A percentile compares a stretch with the other conserved stretches of the same genome.
Evolutionary conservation across 1,284 basidiomycete genomes (phyloP).

Genomic region (Agroathelia rolfsii): DNA sequence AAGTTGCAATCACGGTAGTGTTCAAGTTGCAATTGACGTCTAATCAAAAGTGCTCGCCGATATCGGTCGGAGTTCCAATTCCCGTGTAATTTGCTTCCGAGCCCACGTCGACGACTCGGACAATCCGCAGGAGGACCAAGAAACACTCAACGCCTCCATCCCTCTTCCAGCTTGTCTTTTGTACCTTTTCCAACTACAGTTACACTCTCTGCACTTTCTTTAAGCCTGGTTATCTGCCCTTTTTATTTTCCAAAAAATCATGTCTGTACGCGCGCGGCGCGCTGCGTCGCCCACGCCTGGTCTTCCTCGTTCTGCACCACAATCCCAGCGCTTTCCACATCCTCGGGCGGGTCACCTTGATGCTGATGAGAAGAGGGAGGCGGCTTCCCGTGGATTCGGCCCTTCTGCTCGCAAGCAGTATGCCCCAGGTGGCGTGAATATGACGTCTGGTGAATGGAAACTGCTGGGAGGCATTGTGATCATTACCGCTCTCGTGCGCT

Average conservation of each 20-base stretch:
- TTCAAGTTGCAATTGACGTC: too few relatives aligned
- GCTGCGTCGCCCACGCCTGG: slow-evolving; percentile 55
- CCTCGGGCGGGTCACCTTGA: slow-evolving; percentile 52
- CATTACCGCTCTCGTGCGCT: slow-evolving; percentile 62
- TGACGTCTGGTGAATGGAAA: slow-evolving; percentile 66
- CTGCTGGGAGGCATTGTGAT: slow-evolving; percentile 53
- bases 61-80: too few relatives aligned
- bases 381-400: slow-evolving; percentile 53
- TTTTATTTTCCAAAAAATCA: slow-evolving; percentile 4
- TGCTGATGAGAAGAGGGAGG: slow-evolving; percentile 61
- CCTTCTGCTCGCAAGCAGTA: slow-evolving; percentile 40
- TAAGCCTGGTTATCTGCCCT: not conserved
- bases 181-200: too few relatives aligned
- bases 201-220: too few relatives aligned
- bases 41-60: too few relatives aligned
- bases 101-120: too few relatives aligned
- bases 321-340: slow-evolving; percentile 49
- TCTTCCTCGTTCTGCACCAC: slow-evolving; percentile 25
- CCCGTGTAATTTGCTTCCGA: too few relatives aligned
- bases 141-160: too few relatives aligned
- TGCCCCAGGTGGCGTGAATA: slow-evolving; percentile 52
- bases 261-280: slow-evolving; percentile 50
- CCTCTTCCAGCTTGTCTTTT: too few relatives aligned
- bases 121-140: too few relatives aligned
- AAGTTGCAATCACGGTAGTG: too few relatives aligned